Conservation (phyloP, 768 basidiomycete species). For the Lanmaoa pseudosensibilis region DNA sequence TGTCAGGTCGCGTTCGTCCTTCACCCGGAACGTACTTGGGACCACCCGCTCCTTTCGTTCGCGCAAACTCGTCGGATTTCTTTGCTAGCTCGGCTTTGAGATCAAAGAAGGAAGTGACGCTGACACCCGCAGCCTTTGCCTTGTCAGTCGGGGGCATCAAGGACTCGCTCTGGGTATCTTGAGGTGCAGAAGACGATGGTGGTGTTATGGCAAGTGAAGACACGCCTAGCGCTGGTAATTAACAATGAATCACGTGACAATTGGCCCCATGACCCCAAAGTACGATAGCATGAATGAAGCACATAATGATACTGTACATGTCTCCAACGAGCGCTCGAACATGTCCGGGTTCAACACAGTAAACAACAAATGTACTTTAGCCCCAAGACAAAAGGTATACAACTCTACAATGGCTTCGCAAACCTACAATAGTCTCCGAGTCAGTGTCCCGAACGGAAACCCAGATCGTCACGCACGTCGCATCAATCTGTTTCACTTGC, state of each 20-base stretch:
- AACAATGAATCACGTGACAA: constrained; percentile 11
- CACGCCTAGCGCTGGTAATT: neutral
- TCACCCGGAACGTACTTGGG: constrained; percentile 55
- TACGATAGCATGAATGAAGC: neutral
- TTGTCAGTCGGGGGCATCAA: constrained; percentile 51
- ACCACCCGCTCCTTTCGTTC: constrained; percentile 60
- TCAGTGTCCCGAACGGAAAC: neutral
- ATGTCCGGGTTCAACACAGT: neutral
- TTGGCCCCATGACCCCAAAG: neutral
- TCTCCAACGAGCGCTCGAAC: neutral
- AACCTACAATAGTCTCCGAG: neutral
- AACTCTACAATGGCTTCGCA: constrained; percentile 85
- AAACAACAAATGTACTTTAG: constrained; percentile 46
- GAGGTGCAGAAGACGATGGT: neutral
- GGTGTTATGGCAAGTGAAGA: no score
- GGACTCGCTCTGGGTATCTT: constrained; percentile 7
- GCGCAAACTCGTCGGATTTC: constrained; percentile 58
- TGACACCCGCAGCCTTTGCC: constrained; percentile 68
- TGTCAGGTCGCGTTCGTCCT: constrained; percentile 60
- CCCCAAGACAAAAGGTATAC: constrained; percentile 55
- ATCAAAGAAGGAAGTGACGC: constrained; percentile 76
- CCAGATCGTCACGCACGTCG: constrained; percentile 66
- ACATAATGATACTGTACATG: neutral
- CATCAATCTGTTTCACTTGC: constrained; percentile 91
- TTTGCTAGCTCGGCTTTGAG: constrained; percentile 61